Conservation (phyloP, 169 alveolate genomes). For the Eimeria maxima region DNA sequence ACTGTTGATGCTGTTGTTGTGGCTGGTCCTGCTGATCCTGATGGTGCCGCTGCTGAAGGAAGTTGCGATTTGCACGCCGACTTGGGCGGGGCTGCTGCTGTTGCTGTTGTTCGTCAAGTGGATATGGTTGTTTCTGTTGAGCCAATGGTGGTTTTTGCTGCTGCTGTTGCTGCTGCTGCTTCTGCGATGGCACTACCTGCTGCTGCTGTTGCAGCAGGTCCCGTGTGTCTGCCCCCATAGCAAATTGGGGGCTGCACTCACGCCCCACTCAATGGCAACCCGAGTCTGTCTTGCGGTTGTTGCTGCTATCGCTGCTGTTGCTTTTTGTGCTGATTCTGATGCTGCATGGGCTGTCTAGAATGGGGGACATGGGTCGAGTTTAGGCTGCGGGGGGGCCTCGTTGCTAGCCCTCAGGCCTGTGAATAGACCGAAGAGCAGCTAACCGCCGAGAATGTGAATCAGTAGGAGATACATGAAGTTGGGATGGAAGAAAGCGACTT, state of each 20-base stretch:
- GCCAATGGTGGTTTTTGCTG: not conserved
- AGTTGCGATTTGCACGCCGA: conserved; percentile 40
- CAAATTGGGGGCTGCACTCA: conserved; percentile 23
- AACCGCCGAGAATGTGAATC: not conserved
- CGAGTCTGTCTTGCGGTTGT: conserved; percentile 32
- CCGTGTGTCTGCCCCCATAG: conserved; percentile 58
- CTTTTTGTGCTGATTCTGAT: not conserved
- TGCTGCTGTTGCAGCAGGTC: conserved; percentile 66
- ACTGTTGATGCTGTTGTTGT: conserved; percentile 56
- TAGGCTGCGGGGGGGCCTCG: conserved; percentile 60
- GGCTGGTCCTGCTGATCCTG: conserved; percentile 53
- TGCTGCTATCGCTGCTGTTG: conserved; percentile 33
- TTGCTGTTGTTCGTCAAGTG: conserved; percentile 12
- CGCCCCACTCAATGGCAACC: conserved; percentile 10
- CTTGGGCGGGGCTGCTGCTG: conserved; percentile 40
- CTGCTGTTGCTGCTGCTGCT: conserved; percentile 57
- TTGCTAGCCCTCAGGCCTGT: conserved; percentile 49
- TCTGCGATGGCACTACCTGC: conserved; percentile 21
- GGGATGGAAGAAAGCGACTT: not conserved
- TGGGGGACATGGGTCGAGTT: conserved; percentile 26
- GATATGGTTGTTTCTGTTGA: not conserved
- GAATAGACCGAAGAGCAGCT: conserved; percentile 20
- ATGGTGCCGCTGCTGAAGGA: conserved; percentile 49
- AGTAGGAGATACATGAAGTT: conserved; percentile 20
- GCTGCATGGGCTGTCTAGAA: conserved; percentile 51